phyloP scores from a whole-genome alignment of 768 basidiomycete genomes.

The Podaxis carcinomalis region DNA sequence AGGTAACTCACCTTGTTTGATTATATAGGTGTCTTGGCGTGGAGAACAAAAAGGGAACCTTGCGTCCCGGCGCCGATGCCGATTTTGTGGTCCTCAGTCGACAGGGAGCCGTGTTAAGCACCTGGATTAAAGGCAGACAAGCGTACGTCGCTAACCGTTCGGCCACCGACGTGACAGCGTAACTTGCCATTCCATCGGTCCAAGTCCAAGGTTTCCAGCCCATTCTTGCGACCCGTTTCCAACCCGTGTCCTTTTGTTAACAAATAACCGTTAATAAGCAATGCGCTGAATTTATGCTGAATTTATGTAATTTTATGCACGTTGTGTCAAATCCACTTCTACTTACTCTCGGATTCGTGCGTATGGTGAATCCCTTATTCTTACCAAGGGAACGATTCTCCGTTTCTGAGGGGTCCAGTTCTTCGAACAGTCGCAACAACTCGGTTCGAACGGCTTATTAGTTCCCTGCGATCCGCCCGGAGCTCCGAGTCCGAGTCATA shows the following conservation, averaged over 20 bases:
- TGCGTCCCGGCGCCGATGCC: slow-evolving; percentile 81
- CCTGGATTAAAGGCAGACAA: slow-evolving; percentile 75
- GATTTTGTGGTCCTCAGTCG: slow-evolving; percentile 77
- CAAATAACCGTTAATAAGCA: no score
- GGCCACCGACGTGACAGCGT: slow-evolving; percentile 14
- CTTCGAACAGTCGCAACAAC: background rate
- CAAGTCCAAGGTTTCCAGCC: background rate
- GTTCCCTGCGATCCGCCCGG: background rate
- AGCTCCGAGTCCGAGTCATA: background rate
- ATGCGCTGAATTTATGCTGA: no score
- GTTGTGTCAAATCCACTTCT: no score
- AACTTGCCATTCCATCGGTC: background rate
- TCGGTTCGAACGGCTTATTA: background rate
- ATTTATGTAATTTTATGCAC: no score
- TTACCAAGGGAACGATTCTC: background rate
- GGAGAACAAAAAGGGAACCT: slow-evolving; percentile 73
- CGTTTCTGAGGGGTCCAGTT: background rate
- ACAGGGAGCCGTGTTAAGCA: slow-evolving; percentile 59
- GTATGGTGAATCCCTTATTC: no score
- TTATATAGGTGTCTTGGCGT: slow-evolving; percentile 65
- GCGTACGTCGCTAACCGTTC: slow-evolving; percentile 46
- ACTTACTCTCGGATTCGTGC: no score
- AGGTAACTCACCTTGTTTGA: background rate
- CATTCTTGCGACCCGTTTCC: no score
- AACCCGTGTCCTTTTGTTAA: no score